These are phyloP conservation scores for Apiospora arundinis DNA, from an alignment of 2,329 filamentous ascomycete species.

Conservation along the genomic window DNA sequence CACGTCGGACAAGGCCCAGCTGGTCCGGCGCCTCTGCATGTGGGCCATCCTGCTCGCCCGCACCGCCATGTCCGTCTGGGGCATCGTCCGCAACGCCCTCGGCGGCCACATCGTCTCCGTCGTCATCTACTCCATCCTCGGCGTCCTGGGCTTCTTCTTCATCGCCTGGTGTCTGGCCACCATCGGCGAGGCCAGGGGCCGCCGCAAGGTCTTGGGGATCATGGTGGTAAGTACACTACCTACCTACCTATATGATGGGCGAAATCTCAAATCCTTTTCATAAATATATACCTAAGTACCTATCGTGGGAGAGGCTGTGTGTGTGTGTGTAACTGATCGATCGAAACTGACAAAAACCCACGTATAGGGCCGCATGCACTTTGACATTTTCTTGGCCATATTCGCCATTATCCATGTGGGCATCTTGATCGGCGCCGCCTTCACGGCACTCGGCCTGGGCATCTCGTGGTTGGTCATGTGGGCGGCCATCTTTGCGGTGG, in stretches of 20 bases:
- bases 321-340: too few species aligned
- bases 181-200: conserved; percentile 3
- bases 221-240: conserved; percentile 17
- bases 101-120: neutral
- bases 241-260: too few species aligned
- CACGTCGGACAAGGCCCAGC: conserved; percentile 9
- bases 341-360: neutral
- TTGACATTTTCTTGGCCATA: neutral
- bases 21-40: conserved; percentile 19
- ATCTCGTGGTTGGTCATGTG: conserved; percentile 9
- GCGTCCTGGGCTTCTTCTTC: conserved; percentile 16
- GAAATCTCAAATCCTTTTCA: too few species aligned
- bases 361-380: neutral
- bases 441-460: neutral
- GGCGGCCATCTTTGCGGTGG: neutral
- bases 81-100: conserved; percentile 6
- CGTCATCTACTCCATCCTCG: neutral
- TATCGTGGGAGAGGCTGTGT: too few species aligned
- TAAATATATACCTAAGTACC: too few species aligned
- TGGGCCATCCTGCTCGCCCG: conserved; percentile 3
- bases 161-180: conserved; percentile 10
- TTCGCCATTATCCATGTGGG: neutral
- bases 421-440: neutral
- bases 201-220: neutral
- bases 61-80: neutral